phyloP scores from a whole-genome alignment of 2,329 filamentous ascomycete species.

The Neodidymelliopsis sp. region DNA sequence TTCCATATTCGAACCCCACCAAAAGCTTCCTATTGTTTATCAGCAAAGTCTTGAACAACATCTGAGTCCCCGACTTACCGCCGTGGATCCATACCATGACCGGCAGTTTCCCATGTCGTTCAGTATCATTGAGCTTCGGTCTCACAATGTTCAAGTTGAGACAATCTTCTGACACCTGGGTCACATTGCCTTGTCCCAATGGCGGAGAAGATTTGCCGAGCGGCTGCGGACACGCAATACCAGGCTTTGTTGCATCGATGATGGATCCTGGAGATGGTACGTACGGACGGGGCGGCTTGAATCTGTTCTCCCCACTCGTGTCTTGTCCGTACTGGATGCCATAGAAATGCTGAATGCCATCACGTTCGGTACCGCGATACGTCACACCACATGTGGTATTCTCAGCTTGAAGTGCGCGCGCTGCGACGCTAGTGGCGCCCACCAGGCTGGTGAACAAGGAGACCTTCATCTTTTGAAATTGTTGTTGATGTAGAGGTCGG shows the following conservation, averaged over 20 bases:
- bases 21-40: constrained; percentile 27
- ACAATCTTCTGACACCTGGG: constrained; percentile 61
- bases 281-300: constrained; percentile 54
- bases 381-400: constrained; percentile 40
- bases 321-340: constrained; percentile 59
- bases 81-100: constrained; percentile 68
- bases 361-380: constrained; percentile 55
- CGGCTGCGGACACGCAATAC: constrained; percentile 56
- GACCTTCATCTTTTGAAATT: constrained; percentile 19
- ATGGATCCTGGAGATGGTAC: constrained; percentile 41
- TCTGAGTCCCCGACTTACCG: constrained; percentile 50
- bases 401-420: constrained; percentile 10
- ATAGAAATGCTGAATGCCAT: constrained; percentile 58
- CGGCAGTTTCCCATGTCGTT: constrained; percentile 54
- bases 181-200: constrained; percentile 47
- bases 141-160: constrained; percentile 68
- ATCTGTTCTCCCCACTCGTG: constrained; percentile 56
- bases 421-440: constrained; percentile 12
- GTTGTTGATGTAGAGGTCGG: neutral
- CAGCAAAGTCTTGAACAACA: neutral
- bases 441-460: constrained; percentile 14
- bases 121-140: constrained; percentile 49
- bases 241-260: constrained; percentile 52
- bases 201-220: constrained; percentile 39
- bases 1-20: constrained; percentile 42